Base-by-base conservation (phyloP, 192 early-diverging fungal species). In the Podila verticillata region DNA sequence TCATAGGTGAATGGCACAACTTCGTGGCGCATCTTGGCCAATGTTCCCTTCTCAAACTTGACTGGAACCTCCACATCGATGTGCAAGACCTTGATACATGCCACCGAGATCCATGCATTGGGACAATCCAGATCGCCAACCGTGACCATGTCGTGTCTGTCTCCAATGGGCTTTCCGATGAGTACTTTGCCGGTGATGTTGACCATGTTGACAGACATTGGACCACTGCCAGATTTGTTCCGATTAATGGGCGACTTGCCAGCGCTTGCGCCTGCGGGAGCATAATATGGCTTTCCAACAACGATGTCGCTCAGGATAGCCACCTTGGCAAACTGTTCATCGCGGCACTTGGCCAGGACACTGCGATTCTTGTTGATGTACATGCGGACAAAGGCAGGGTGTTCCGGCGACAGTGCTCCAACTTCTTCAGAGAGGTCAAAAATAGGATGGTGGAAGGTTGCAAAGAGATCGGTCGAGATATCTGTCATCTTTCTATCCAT, bases 81-180 rank as follows among this genome's bases (percentile, higher is more conserved):
- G 0, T 67, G 61, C 49, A 74, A 26, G 5, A 65, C 66, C 36
- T 69, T 54, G 22, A 82, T 61, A 65, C 74, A 78, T 2, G 68
- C 74, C 17, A 72, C 66, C 29, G 67, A 72, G 29, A 78, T 82
- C 84, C 84, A 84, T 28, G 80, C 79, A 29, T 79, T 81, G 6
- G 70, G 66, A 17, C 80, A 79, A 29, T 84, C 84, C 32, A 81
- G 64, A 74, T 82, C 80, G 9, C 72, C 79, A 4, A 84, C 72
- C 0, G 79, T 84, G 48, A 78, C 65, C 63, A 84, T 73, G n/a
- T 79, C 74, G 29, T 78, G 68, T 57, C 73, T 22, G 19, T 81
- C 73, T 7, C 84, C 84, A 73, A 84, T 79, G 3, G 84, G 84
- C 32, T 84, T 84, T 0, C 74, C 74, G 24, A 84, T 82, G n/a